Evolutionary conservation across 441 rosid species (phyloP), one percentile per base, ranked within the genome.

Genomic region (Breynia disticha): DNA sequence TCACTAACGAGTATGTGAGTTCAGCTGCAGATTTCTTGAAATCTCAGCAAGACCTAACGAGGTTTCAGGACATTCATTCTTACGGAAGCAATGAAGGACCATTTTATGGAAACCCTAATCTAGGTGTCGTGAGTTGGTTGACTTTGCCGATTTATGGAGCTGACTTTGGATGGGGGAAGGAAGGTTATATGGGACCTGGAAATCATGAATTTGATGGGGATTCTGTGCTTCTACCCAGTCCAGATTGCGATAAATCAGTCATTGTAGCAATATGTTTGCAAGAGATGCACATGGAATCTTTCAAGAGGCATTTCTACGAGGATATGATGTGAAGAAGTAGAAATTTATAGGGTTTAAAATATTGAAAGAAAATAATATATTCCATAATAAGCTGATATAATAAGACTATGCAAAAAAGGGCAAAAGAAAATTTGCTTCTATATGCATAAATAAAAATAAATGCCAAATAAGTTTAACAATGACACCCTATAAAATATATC

Each of bases 151-250:
- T 77, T 13, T 56, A 67, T 38, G 83, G 81, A 2, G 57, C 75
- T 45, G 88, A 82, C 68, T 82, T 82, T 19, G 81, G 88, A 17
- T 79, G 88, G 84, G 84, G 88, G 9, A 70, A 69, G 38, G 85
- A 79, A 51, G 32, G 77, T 13, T 68, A 75, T 61, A 75, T 72
- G 71, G 83, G 83, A 20, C 83, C 78, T 1, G 81, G 83, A 14
- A 61, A 70, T 56, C 75, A 76, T 63, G 79, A 77, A 50, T 73
- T 64, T 16, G 85, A 82, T 46, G 79, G 76, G 16, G 85, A 73
- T 59, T 75, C 76, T 0, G 52, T 77, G 61, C 51, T 82, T 45
- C 47, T 82, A 63, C 75, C 72, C 2, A 66, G 69, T 56, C 79
- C 49, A 28, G 49, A 72, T 20, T 70, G 47, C 19, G 73, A 67